Evolutionary conservation across 2,329 filamentous ascomycete genomes (phyloP), one percentile per base, ranked within the genome.

Genomic region (Parasarocladium wereldwijsianum): DNA sequence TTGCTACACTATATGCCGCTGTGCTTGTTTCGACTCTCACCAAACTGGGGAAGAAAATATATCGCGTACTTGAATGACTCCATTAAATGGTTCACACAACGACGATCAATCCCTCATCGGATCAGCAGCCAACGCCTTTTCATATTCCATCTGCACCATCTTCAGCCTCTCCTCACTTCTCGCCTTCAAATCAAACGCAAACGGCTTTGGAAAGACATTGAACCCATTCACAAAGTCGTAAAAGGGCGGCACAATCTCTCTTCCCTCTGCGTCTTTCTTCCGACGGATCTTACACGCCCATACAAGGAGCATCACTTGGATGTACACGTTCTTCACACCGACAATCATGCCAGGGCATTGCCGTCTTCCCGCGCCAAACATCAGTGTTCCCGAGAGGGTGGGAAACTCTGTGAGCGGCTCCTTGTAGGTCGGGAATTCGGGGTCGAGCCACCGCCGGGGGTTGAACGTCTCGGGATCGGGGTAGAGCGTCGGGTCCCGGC

Each of bases 361-460:
- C 6, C 28, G 28, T 13, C 28, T 13, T 5, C 64, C 64, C 0
- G 61, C 50, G 2, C 64, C 64, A 38, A 68, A 68, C 0, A 68
- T 63, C 2, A 68, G 49, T 61, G 62, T 68, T 31, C 67, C 67
- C 40, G 61, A 65, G 0, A 4, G 53, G 55, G 5, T 30, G 12
- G 28, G 28, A 13, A 17, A 30, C 28, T 30, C 28, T 6, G 28
- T 24, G 13, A 30, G 13, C 5, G 28, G 28, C 14, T 30, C 28
- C 15, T 30, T 23, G 28, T 30, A 24, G 17, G 54, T 62, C 42
- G 66, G 59, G 7, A 50, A 46, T 36, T 58, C 59, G 2, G 64
- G 62, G 32, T 66, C 58, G 0, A 67, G 61, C 62, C 63, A 68
- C 14, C 64, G 52, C 3, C 67, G 62, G 0, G 63, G 63, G 22